phyloP scores from a whole-genome alignment of 2,329 filamentous ascomycete genomes.

The Decorospora gaudefroyi region DNA sequence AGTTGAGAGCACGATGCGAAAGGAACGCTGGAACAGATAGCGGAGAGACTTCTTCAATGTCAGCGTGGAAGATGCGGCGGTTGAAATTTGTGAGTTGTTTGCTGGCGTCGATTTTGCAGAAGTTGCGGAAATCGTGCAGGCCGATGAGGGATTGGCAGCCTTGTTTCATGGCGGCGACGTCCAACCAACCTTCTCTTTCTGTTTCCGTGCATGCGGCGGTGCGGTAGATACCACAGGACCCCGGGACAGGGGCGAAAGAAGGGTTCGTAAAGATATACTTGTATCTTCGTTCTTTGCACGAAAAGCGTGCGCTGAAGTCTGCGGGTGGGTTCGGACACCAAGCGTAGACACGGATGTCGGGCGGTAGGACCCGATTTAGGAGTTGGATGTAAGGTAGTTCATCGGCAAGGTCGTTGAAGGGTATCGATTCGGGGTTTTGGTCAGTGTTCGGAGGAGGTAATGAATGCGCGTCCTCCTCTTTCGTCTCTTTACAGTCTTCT shows the following conservation, averaged over 20 bases:
- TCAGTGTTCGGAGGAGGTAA: conserved; percentile 12
- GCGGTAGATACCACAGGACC: conserved; percentile 55
- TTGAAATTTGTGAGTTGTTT: conserved; percentile 88
- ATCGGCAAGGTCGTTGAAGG: conserved; percentile 71
- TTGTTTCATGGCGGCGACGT: conserved; percentile 82
- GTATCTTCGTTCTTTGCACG: conserved; percentile 87
- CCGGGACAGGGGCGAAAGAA: conserved; percentile 72
- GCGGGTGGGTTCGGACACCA: conserved; percentile 85
- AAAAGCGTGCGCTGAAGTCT: conserved; percentile 88
- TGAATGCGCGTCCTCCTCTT: conserved; percentile 1
- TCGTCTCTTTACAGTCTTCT: conserved; percentile 7
- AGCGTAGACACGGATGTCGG: conserved; percentile 86
- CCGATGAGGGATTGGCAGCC: conserved; percentile 82
- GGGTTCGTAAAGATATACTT: conserved; percentile 98
- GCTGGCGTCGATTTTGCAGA: conserved; percentile 88
- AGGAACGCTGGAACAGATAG: conserved; percentile 37
- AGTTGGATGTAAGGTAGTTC: conserved; percentile 83
- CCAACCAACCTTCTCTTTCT: conserved; percentile 68
- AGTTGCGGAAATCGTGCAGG: conserved; percentile 91
- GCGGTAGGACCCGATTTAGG: conserved; percentile 83
- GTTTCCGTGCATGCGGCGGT: conserved; percentile 11
- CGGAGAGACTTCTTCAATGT: conserved; percentile 62
- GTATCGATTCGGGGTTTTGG: conserved; percentile 29
- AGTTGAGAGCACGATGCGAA: conserved; percentile 33
- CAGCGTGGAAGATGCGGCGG: conserved; percentile 76